A percentile compares a stretch with the other conserved stretches of the same genome.
Evolutionary conservation across 2,329 filamentous ascomycete genomes (phyloP).

Genomic region (Talaromyces sp.): DNA sequence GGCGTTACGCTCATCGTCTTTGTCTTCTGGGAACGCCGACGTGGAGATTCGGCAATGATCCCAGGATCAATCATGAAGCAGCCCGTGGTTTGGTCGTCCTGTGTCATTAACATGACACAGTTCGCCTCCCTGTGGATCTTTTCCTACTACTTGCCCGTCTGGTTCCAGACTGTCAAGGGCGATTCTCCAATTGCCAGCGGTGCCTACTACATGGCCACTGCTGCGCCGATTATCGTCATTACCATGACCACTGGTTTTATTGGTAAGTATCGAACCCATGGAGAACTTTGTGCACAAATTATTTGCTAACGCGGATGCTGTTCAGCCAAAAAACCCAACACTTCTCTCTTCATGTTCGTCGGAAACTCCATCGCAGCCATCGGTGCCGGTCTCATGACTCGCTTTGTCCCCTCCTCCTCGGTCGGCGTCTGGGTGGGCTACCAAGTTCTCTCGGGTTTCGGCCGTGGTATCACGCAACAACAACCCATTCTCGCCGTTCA

Average conservation of each 20-base stretch:
- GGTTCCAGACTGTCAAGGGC: conserved; percentile 14
- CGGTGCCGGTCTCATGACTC: conserved; percentile 10
- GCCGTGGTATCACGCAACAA: conserved; percentile 10
- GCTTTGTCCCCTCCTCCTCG: conserved; percentile 6
- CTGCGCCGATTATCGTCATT: not conserved
- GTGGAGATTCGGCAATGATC: conserved; percentile 13
- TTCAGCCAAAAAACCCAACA: conserved; percentile 9
- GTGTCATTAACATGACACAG: conserved; percentile 10
- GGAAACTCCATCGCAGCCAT: conserved; percentile 11
- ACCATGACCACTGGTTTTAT: conserved; percentile 7
- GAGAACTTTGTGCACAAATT: no score
- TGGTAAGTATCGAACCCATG: not conserved
- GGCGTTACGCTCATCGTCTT: conserved; percentile 4
- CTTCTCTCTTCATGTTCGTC: conserved; percentile 4
- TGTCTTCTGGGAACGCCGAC: conserved; percentile 9
- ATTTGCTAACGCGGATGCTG: not conserved
- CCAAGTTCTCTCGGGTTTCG: conserved; percentile 8
- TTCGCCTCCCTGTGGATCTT: conserved; percentile 14
- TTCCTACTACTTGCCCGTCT: conserved; percentile 15
- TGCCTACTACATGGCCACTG: conserved; percentile 11
- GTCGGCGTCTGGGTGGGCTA: conserved; percentile 11
- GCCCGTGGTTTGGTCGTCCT: conserved; percentile 10
- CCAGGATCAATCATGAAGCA: conserved; percentile 7
- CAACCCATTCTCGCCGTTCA: conserved; percentile 3
- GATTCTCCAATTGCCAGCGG: conserved; percentile 4